Evolutionary conservation across 106 monocot species (phyloP), one percentile per base, ranked within the genome.

Genomic region (Amphibolis antarctica): DNA sequence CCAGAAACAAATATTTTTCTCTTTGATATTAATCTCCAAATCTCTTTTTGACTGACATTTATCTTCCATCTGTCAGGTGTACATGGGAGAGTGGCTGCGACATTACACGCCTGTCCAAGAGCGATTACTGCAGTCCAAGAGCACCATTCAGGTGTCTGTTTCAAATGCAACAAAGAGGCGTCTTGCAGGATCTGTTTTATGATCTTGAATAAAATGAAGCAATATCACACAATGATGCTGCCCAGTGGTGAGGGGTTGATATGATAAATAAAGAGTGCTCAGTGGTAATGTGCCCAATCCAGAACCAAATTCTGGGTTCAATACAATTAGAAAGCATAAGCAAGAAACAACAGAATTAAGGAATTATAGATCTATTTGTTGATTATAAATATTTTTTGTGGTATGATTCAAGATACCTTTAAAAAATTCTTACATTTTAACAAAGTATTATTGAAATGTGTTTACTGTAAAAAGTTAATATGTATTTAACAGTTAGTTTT

Each of bases 141-240:
- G 36, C 64, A 82, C 80, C 17, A 82, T 90, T 51, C 80, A 82
- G 59, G 76, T 96, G 29, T 66, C 86, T 11, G 80, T 84, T 67
- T 96, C 96, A 59, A 96, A 96, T 75, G 96, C 96, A 58, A 74
- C 82, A 3, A 84, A 76, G 56, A 68, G 89, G 26, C 81, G 86
- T 12, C 79, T 86, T 9, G 80, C 89, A 5, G 89, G 94, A 2
- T 84, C 75, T 53, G 63, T 60, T 48, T n/a, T 76, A 14, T 56
- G 11, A 9, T 49, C 0, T 49, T 14, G n/a, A 49, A 49, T 49
- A 49, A 49, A 49, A 49, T 49, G 48, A 49, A 12, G n/a, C 15
- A 36, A 7, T 36, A 36, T 36, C 2, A 7, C 53, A 11, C 23
- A 21, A 53, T 24, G 53, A 53, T 53, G 10, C 3, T 10, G 22